Conservation (phyloP, 1,284 basidiomycete genomes). For the Fomitopsis palustris region DNA sequence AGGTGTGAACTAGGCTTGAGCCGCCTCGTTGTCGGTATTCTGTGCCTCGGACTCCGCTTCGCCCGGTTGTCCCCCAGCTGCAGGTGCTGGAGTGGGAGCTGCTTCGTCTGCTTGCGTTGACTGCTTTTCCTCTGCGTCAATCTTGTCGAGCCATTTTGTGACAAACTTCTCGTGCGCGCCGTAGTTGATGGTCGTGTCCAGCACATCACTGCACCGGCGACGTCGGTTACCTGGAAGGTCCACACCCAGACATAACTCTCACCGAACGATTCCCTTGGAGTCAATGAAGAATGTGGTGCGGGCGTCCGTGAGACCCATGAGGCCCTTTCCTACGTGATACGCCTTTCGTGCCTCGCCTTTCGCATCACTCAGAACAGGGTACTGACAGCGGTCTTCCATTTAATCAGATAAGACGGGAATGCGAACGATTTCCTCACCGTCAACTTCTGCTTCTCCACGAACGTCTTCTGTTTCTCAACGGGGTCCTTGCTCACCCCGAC, state of each 20-base stretch:
- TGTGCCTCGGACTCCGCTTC: conserved; percentile 5
- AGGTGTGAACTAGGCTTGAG: neutral
- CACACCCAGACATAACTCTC: conserved; percentile 17
- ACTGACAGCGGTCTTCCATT: conserved; percentile 35
- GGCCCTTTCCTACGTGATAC: conserved; percentile 59
- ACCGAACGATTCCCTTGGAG: conserved; percentile 63
- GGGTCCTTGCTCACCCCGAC: conserved; percentile 72
- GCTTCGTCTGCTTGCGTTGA: conserved; percentile 14
- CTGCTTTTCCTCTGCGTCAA: conserved; percentile 37
- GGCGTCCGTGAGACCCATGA: conserved; percentile 63
- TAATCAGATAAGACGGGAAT: conserved; percentile 5
- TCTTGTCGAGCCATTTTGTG: conserved; percentile 55
- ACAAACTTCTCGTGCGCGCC: conserved; percentile 67
- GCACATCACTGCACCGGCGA: conserved; percentile 39
- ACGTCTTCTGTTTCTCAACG: conserved; percentile 66
- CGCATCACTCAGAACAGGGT: conserved; percentile 71
- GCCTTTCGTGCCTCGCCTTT: conserved; percentile 58
- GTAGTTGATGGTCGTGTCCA: conserved; percentile 57
- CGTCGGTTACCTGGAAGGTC: neutral
- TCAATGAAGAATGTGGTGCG: conserved; percentile 77
- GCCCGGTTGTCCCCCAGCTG: conserved; percentile 7
- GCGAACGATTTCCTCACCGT: conserved; percentile 38
- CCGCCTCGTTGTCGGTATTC: neutral
- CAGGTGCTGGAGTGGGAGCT: conserved; percentile 10
- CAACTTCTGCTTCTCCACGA: conserved; percentile 70